Percentiles rank a stretch among this genome's conserved stretches.
These are phyloP conservation scores for Fusarium domesticum DNA, from an alignment of 2,329 filamentous ascomycete species.

Conservation along the genomic window DNA sequence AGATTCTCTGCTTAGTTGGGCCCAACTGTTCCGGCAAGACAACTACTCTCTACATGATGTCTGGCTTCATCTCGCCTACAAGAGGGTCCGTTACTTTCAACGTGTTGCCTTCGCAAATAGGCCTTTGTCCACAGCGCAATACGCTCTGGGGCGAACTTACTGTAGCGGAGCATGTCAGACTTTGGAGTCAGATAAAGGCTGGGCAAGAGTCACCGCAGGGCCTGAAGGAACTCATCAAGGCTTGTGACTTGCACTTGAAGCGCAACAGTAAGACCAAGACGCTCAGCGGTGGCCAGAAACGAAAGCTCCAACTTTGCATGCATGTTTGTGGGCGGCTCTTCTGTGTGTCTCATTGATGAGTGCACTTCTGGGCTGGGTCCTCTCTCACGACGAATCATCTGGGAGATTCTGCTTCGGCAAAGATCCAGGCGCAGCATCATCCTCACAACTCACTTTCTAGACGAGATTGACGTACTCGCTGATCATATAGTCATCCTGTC, in stretches of 20 bases:
- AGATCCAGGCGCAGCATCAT: slow-evolving; percentile 61
- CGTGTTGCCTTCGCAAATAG: slow-evolving; percentile 46
- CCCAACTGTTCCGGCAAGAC: slow-evolving; percentile 71
- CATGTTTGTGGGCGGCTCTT: slow-evolving; percentile 67
- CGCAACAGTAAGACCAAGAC: slow-evolving; percentile 51
- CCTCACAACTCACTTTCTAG: slow-evolving; percentile 68
- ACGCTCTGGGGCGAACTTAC: slow-evolving; percentile 66
- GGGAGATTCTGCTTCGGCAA: slow-evolving; percentile 66
- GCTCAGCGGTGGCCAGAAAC: slow-evolving; percentile 66
- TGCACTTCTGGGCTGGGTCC: slow-evolving; percentile 68
- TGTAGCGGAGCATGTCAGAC: slow-evolving; percentile 60
- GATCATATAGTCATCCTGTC: slow-evolving; percentile 67
- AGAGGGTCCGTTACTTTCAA: slow-evolving; percentile 59
- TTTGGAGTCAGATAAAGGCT: slow-evolving; percentile 62
- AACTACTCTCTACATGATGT: slow-evolving; percentile 66
- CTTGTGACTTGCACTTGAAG: slow-evolving; percentile 61
- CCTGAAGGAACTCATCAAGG: slow-evolving; percentile 50
- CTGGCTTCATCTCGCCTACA: slow-evolving; percentile 60
- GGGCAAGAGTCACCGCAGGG: slow-evolving; percentile 40
- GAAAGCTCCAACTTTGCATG: slow-evolving; percentile 66
- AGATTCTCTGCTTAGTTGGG: slow-evolving; percentile 65
- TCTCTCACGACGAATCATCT: slow-evolving; percentile 63
- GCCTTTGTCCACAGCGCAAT: slow-evolving; percentile 63
- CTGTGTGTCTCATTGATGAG: slow-evolving; percentile 67
- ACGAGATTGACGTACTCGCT: slow-evolving; percentile 66